Percentiles rank a stretch among this genome's conserved stretches.
Conservation (phyloP, 768 basidiomycete species). For the Melanogaster broomeanus region DNA sequence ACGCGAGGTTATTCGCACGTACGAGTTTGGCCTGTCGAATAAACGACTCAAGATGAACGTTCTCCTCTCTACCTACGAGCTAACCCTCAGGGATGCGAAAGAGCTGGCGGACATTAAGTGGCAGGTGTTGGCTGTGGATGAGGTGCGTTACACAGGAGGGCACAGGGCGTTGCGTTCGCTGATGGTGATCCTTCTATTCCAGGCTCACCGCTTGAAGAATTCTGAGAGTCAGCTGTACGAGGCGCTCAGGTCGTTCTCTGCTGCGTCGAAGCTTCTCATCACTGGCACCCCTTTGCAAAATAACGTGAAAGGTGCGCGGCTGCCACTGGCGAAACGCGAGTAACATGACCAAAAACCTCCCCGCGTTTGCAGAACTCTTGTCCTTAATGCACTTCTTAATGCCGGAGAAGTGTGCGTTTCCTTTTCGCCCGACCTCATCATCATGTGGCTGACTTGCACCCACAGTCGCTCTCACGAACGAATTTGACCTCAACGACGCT, state of each 20-base stretch:
- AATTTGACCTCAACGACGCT: slow-evolving; percentile 91
- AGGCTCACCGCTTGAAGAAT: slow-evolving; percentile 98
- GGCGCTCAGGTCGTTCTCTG: slow-evolving; percentile 84
- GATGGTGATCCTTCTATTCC: slow-evolving; percentile 16
- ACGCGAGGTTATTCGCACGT: slow-evolving; percentile 87
- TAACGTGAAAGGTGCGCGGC: slow-evolving; percentile 89
- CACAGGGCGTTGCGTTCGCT: slow-evolving; percentile 5
- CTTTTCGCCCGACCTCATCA: not conserved
- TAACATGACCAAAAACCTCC: slow-evolving; percentile 8
- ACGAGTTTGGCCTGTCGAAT: slow-evolving; percentile 87
- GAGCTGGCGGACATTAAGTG: slow-evolving; percentile 94
- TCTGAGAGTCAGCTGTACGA: slow-evolving; percentile 97
- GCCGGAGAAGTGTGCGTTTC: slow-evolving; percentile 88
- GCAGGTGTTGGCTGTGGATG: slow-evolving; percentile 96
- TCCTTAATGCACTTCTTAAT: slow-evolving; percentile 99
- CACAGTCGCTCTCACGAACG: slow-evolving; percentile 86
- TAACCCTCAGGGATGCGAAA: slow-evolving; percentile 86
- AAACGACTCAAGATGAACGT: slow-evolving; percentile 98
- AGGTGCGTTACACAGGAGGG: slow-evolving; percentile 49
- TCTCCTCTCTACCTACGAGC: slow-evolving; percentile 94
- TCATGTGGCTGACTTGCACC: slow-evolving; percentile 8
- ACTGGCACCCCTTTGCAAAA: slow-evolving; percentile 99
- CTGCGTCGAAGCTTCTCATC: slow-evolving; percentile 92
- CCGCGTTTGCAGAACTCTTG: slow-evolving; percentile 66
- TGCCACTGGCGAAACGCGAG: not conserved